Evolutionary conservation across 768 basidiomycete species (phyloP), one percentile per base, ranked within the genome.

Genomic region (Termitomyces sp.): DNA sequence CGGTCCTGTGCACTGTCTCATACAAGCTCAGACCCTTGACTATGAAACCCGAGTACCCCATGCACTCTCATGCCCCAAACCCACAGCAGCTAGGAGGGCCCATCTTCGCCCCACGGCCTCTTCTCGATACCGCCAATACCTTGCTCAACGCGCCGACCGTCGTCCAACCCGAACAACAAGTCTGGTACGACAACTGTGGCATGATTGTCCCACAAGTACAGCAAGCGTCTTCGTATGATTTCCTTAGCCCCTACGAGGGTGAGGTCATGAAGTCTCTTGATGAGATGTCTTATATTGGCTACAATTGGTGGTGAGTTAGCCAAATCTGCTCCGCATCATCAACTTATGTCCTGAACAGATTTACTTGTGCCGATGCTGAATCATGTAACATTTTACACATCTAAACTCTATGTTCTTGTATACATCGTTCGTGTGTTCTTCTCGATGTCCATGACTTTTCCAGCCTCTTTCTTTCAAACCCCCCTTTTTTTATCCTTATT

Each of bases 1-100:
- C 60, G 11, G 60, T 67, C 38, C 46, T 65, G 32, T 62, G 63
- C 42, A 58, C 60, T n/a, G 53, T 68, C 54, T 50, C 64, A 25
- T 67, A 68, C 63, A 62, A 46, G 12, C 60, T 68, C 55, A 60
- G 48, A 50, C 52, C 50, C 20, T 53, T 56, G 25, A 25, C 57
- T n/a, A 46, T 60, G 36, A 61, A 61, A 34, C 32, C 54, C 25
- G 56, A 61, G 17, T 54, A 56, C 29, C 37, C 63, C 29, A n/a
- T 45, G 14, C 37, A 46, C 15, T 50, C 57, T 14, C 56, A 58
- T 7, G 51, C 40, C 3, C 47, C 50, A 11, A 56, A 52, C n/a
- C 25, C 42, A 5, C 56, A 57, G 11, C 59, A 55, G 3, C 37
- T 56, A 3, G 60, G 47, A 10, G 54, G 40, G 5, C 34, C 62